Conservation (phyloP, 1,284 basidiomycete species). For the Cryptococcus amylolentus region DNA sequence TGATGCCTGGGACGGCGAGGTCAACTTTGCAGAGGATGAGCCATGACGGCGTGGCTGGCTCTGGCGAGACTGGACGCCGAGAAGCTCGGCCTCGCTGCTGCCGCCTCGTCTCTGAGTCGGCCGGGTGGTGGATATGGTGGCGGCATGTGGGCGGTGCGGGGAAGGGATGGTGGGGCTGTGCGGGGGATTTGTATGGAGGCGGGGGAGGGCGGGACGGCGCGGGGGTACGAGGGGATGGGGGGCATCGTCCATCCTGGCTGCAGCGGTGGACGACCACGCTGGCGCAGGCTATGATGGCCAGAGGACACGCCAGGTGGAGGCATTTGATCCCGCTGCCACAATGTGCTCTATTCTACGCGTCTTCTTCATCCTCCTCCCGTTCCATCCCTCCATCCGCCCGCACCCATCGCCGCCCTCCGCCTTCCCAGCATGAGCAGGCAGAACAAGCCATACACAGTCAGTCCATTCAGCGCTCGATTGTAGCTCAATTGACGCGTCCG, state of each 20-base stretch:
- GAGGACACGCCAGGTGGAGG: too few relatives aligned
- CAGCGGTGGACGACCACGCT: too few relatives aligned
- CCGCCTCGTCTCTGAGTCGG: conserved; percentile 5
- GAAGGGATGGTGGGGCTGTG: not conserved
- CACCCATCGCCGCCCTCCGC: not conserved
- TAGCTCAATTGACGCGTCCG: not conserved
- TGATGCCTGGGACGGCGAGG: not conserved
- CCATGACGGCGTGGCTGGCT: not conserved
- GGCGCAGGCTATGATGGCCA: too few relatives aligned
- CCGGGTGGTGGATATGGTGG: conserved; percentile 12
- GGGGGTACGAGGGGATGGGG: conserved; percentile 2
- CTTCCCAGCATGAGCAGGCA: not conserved
- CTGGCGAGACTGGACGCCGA: conserved; percentile 18
- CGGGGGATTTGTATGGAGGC: not conserved
- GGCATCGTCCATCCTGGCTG: not conserved
- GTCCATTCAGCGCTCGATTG: not conserved
- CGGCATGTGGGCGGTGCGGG: conserved; percentile 12
- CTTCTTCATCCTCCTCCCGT: too few relatives aligned
- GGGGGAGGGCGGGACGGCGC: not conserved
- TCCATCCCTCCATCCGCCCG: not conserved
- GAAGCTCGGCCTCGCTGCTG: conserved; percentile 23
- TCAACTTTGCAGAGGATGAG: not conserved
- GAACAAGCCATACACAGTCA: conserved; percentile 23
- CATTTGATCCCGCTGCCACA: too few relatives aligned
- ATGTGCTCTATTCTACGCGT: too few relatives aligned